Conservation (phyloP, 768 basidiomycete genomes). For the Udeniomyces megalosporus region DNA sequence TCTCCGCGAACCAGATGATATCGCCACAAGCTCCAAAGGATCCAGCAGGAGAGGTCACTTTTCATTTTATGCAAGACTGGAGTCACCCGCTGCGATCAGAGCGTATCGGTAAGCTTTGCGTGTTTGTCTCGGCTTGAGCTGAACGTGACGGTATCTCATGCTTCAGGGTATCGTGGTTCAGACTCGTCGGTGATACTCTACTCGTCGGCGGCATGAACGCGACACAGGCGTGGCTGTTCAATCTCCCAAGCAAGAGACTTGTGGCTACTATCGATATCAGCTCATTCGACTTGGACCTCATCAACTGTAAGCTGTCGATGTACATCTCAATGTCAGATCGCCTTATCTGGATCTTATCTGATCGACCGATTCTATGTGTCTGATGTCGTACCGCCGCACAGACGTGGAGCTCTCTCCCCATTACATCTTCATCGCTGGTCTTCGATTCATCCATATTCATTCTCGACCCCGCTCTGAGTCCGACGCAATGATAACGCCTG, state of each 20-base stretch:
- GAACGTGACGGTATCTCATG: no score
- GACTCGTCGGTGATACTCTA: neutral
- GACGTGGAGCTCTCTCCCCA: slow-evolving; percentile 6
- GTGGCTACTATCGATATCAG: neutral
- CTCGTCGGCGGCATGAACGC: slow-evolving; percentile 1
- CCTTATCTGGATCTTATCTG: neutral
- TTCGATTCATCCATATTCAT: neutral
- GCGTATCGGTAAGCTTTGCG: neutral
- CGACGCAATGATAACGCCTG: no score
- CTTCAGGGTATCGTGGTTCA: neutral
- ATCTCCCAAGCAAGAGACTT: neutral
- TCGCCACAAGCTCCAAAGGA: neutral
- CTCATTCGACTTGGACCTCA: neutral
- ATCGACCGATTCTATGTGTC: neutral
- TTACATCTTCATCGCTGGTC: slow-evolving; percentile 4
- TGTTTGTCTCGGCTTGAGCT: neutral
- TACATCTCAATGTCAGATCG: neutral
- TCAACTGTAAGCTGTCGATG: slow-evolving; percentile 3
- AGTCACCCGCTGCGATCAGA: neutral
- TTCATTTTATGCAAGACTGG: neutral
- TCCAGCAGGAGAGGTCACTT: neutral
- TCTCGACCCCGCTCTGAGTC: neutral
- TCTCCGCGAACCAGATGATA: neutral
- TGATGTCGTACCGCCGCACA: no score
- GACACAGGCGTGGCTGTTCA: neutral